phyloP scores from a whole-genome alignment of 371 early-diverging fungal genomes.

The Coemansia sp. region DNA sequence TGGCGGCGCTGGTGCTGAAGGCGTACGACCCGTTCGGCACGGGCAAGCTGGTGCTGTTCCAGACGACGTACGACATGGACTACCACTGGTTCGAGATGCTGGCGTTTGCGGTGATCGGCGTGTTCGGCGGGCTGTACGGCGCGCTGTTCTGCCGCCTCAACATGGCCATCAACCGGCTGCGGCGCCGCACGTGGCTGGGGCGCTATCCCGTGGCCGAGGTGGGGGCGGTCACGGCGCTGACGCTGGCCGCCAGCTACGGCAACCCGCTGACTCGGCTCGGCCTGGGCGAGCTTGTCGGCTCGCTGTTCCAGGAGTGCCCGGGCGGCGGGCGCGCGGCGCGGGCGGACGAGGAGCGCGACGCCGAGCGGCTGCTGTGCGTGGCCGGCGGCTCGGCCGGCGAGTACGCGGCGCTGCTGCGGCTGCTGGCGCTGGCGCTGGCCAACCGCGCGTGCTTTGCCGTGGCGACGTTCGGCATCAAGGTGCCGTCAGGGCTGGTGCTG shows the following conservation, averaged over 20 bases:
- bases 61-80: conserved; percentile 86
- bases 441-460: conserved; percentile 69
- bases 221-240: conserved; percentile 67
- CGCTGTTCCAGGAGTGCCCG: conserved; percentile 73
- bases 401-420: conserved; percentile 40
- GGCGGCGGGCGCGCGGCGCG: conserved; percentile 33
- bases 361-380: conserved; percentile 36
- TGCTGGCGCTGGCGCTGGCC: conserved; percentile 62
- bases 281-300: conserved; percentile 65
- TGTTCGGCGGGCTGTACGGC: conserved; percentile 91
- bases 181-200: conserved; percentile 51
- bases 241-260: conserved; percentile 73
- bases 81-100: conserved; percentile 88
- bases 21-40: conserved; percentile 91
- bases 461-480: conserved; percentile 78
- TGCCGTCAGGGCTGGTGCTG: conserved; percentile 78
- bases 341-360: conserved; percentile 51
- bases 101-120: conserved; percentile 83
- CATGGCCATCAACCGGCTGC: conserved; percentile 65
- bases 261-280: conserved; percentile 78
- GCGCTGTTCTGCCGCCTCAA: conserved; percentile 83
- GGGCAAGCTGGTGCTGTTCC: conserved; percentile 93
- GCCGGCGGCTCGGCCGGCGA: conserved; percentile 19
- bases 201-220: conserved; percentile 75
- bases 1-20: conserved; percentile 88